phyloP scores from a whole-genome alignment of 371 early-diverging fungal species.

The Mucor racemosus region DNA sequence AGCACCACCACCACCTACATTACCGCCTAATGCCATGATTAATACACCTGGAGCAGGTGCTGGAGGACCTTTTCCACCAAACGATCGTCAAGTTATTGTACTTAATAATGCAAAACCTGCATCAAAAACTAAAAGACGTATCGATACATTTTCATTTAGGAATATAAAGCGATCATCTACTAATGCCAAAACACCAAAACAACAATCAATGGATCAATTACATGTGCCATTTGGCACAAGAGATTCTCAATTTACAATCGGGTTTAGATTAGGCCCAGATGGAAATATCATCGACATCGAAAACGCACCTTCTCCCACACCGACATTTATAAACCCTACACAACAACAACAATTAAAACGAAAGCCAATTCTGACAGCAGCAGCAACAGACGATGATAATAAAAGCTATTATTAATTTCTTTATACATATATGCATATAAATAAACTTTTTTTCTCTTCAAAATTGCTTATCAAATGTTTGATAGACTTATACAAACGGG shows the following conservation, averaged over 20 bases:
- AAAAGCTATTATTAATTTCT: neutral
- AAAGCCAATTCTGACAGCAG: slow-evolving; percentile 1
- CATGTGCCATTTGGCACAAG: slow-evolving; percentile 6
- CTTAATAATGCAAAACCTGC: slow-evolving; percentile 28
- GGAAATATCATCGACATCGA: slow-evolving; percentile 26
- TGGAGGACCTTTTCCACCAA: neutral
- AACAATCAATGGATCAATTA: neutral
- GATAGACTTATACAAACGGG: neutral
- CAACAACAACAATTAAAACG: slow-evolving; percentile 13
- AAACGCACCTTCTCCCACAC: slow-evolving; percentile 21
- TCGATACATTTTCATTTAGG: slow-evolving; percentile 23
- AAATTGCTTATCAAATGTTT: neutral
- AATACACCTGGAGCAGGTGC: neutral
- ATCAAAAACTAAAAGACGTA: slow-evolving; percentile 22
- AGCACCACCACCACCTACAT: neutral
- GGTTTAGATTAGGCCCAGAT: slow-evolving; percentile 17
- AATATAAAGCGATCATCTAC: slow-evolving; percentile 11
- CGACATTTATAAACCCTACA: neutral
- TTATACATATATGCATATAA: neutral
- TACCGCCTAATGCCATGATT: slow-evolving; percentile 22
- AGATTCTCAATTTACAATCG: slow-evolving; percentile 23
- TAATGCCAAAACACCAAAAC: neutral
- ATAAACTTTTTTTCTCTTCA: neutral
- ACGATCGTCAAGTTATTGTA: slow-evolving; percentile 22
- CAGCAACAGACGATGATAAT: neutral